A percentile compares a stretch with the other conserved stretches of the same genome.
Conservation (phyloP, 2,329 filamentous ascomycete species). For the Verticillium alfalfae region DNA sequence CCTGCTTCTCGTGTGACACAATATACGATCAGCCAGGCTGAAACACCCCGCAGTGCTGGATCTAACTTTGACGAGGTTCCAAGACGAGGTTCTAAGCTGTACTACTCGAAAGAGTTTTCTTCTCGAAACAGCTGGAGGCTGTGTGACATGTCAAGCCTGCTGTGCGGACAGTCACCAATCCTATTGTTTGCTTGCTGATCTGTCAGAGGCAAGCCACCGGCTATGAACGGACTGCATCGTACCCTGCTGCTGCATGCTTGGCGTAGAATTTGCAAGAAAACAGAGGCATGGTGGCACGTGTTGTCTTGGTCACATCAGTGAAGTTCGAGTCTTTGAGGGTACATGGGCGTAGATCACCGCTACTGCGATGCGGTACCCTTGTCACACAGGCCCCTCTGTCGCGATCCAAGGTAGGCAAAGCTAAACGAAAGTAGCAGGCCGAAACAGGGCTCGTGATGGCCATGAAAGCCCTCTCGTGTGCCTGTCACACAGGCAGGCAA, state of each 20-base stretch:
- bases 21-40: background rate
- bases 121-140: background rate
- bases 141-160: background rate
- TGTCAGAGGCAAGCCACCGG: constrained; percentile 2
- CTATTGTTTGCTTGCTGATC: background rate
- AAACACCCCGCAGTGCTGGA: background rate
- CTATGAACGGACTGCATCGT: background rate
- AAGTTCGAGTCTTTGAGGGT: background rate
- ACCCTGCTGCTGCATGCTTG: background rate
- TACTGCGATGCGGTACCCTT: background rate
- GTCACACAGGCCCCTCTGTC: constrained; percentile 19
- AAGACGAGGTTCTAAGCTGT: background rate
- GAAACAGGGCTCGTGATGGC: background rate
- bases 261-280: background rate
- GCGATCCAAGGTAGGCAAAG: constrained; percentile 30
- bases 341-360: background rate
- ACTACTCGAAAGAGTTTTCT: background rate
- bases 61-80: background rate
- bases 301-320: background rate
- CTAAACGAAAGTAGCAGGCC: constrained; percentile 28
- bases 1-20: background rate
- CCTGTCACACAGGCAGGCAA: background rate
- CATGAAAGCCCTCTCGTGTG: background rate
- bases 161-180: background rate
- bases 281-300: background rate